Percentiles rank a stretch among this genome's conserved stretches.
Conservation (phyloP, 768 basidiomycete genomes). For the Lanmaoa rubissima region DNA sequence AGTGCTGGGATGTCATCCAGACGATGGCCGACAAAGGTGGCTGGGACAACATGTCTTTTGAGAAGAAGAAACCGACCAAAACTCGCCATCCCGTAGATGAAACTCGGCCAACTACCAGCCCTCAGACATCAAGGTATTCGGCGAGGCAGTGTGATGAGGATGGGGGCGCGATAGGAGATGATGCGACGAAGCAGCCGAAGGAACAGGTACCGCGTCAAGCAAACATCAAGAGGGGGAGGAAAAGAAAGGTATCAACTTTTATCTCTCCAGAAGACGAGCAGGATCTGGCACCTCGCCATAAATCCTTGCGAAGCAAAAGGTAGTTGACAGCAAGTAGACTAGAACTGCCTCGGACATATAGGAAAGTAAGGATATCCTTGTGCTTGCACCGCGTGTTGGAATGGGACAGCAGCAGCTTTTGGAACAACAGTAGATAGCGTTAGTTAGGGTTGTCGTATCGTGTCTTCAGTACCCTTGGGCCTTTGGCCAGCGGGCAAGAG, state of each 20-base stretch:
- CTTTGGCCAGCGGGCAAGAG: not conserved
- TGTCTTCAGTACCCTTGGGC: not conserved
- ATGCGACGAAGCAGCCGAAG: not conserved
- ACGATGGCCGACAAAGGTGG: constrained; percentile 70
- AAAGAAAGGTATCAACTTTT: constrained; percentile 21
- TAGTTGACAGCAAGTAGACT: not conserved
- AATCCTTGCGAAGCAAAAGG: constrained; percentile 20
- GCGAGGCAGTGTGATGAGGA: not conserved
- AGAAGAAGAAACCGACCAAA: constrained; percentile 32
- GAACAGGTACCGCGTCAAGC: not conserved
- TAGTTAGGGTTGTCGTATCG: not conserved
- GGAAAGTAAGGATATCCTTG: too few relatives aligned
- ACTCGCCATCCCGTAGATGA: not conserved
- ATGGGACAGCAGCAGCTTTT: too few relatives aligned
- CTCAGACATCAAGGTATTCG: not conserved
- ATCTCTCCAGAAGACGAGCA: constrained; percentile 4
- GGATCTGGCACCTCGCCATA: constrained; percentile 14
- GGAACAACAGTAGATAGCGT: not conserved
- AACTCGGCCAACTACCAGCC: not conserved
- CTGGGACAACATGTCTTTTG: constrained; percentile 59
- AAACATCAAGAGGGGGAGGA: constrained; percentile 12
- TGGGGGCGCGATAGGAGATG: constrained; percentile 1
- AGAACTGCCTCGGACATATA: not conserved
- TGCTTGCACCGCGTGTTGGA: not conserved
- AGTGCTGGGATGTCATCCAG: constrained; percentile 62